These are phyloP conservation scores for Cercospora beticola DNA, from an alignment of 2,329 filamentous ascomycete genomes.

Conservation along the genomic window DNA sequence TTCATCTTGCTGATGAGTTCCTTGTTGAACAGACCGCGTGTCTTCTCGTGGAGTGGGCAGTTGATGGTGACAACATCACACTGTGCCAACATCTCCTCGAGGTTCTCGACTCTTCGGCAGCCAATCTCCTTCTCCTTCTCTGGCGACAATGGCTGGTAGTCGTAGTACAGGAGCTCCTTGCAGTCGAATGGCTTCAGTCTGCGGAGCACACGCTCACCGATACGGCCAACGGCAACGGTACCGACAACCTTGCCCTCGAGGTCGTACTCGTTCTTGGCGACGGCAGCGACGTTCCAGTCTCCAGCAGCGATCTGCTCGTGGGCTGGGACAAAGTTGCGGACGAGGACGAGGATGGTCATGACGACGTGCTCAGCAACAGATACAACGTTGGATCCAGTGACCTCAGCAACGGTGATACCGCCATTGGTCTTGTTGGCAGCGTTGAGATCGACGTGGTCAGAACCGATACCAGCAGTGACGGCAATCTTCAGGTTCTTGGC, in stretches of 20 bases:
- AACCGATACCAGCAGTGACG: constrained; percentile 95
- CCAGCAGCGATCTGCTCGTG: constrained; percentile 88
- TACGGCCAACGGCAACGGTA: constrained; percentile 94
- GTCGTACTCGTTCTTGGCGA: constrained; percentile 98
- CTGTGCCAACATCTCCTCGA: constrained; percentile 92
- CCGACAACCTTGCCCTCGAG: constrained; percentile 97
- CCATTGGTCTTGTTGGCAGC: constrained; percentile 98
- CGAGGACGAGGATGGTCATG: constrained; percentile 95
- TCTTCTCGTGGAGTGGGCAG: constrained; percentile 99
- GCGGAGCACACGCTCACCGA: constrained; percentile 95
- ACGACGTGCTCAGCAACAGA: constrained; percentile 98
- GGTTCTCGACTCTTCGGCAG: constrained; percentile 78
- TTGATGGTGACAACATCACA: constrained; percentile 99
- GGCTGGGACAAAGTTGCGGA: constrained; percentile 97
- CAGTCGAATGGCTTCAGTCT: constrained; percentile 97
- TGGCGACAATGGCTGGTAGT: constrained; percentile 89
- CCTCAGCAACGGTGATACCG: constrained; percentile 93
- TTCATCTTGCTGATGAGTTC: constrained; percentile 99
- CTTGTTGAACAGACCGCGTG: constrained; percentile 95
- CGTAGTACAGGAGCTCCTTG: constrained; percentile 99
- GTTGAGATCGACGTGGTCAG: constrained; percentile 95
- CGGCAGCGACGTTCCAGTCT: constrained; percentile 93
- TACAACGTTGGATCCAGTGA: constrained; percentile 97
- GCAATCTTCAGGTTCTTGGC: constrained; percentile 99
- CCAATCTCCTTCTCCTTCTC: constrained; percentile 95